A percentile compares a stretch with the other conserved stretches of the same genome.
These are phyloP conservation scores for Solanum virginianum DNA, from an alignment of 257 asterid genomes.

Conservation along the genomic window DNA sequence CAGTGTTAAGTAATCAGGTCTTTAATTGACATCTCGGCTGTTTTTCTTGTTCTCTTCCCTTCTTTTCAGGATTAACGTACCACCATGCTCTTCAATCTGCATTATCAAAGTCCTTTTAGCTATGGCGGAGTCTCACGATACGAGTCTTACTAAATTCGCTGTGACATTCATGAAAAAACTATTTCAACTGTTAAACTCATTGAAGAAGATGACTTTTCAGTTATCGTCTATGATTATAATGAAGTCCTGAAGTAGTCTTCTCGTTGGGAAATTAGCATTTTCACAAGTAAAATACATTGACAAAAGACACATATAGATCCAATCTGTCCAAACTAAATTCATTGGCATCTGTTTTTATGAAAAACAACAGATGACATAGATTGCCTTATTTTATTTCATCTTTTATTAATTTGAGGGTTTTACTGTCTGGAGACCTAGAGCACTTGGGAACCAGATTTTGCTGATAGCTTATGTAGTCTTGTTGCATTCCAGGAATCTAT, in stretches of 20 bases:
- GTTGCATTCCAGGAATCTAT: slow-evolving; percentile 56
- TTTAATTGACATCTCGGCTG: neutral
- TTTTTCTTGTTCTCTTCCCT: neutral
- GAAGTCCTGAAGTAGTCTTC: neutral
- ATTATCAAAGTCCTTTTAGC: neutral
- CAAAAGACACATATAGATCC: neutral
- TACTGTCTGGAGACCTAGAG: neutral
- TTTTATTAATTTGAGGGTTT: neutral
- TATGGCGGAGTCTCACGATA: neutral
- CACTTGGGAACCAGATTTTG: neutral
- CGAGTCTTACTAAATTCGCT: neutral
- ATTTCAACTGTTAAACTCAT: neutral
- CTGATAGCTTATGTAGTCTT: neutral
- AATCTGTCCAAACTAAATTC: neutral
- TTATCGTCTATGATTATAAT: neutral
- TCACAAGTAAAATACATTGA: neutral
- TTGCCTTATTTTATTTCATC: neutral
- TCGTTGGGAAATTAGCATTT: neutral
- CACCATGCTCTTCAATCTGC: neutral
- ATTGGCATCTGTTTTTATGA: neutral
- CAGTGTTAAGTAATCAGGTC: neutral
- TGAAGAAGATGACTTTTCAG: neutral
- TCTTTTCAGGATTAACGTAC: neutral
- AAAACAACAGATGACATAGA: neutral
- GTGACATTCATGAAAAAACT: neutral